A percentile compares a stretch with the other conserved stretches of the same genome.
These are phyloP conservation scores for Paracorniculantispora psalliotae DNA, from an alignment of 2,329 filamentous ascomycete genomes.

Conservation along the genomic window DNA sequence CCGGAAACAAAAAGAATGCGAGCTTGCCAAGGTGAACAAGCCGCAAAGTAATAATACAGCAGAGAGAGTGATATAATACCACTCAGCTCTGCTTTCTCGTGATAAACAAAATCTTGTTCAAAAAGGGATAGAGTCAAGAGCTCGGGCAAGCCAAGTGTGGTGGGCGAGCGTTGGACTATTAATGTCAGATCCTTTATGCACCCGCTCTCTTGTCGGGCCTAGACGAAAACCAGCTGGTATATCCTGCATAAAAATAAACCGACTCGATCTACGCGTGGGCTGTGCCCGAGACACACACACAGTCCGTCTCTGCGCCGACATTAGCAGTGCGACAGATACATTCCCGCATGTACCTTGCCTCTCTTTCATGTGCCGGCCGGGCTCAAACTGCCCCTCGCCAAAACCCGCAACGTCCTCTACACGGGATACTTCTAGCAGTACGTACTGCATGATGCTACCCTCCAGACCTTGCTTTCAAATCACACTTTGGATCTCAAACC, in stretches of 20 bases:
- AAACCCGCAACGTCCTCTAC: neutral
- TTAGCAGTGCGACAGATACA: neutral
- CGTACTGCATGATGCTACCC: neutral
- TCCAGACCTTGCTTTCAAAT: neutral
- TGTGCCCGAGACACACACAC: neutral
- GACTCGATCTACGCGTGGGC: neutral
- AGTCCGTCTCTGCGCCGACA: neutral
- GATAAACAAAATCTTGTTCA: neutral
- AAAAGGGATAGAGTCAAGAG: neutral
- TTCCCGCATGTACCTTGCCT: neutral
- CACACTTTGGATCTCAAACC: constrained; percentile 5
- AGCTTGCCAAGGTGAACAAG: neutral
- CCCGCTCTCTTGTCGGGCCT: neutral
- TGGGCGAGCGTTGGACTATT: constrained; percentile 1
- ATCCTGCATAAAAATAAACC: too few relatives aligned
- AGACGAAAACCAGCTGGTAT: neutral
- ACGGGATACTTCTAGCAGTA: neutral
- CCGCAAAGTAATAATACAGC: neutral
- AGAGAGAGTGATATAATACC: neutral
- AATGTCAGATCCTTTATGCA: constrained; percentile 2
- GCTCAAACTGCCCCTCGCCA: too few relatives aligned
- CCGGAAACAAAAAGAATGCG: neutral
- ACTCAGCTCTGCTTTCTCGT: neutral
- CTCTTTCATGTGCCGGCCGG: too few relatives aligned
- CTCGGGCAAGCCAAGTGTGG: neutral